Percentiles rank a stretch among this genome's conserved stretches.
These are phyloP conservation scores for Acacia acuminata DNA, from an alignment of 306 rosid species.

Conservation along the genomic window DNA sequence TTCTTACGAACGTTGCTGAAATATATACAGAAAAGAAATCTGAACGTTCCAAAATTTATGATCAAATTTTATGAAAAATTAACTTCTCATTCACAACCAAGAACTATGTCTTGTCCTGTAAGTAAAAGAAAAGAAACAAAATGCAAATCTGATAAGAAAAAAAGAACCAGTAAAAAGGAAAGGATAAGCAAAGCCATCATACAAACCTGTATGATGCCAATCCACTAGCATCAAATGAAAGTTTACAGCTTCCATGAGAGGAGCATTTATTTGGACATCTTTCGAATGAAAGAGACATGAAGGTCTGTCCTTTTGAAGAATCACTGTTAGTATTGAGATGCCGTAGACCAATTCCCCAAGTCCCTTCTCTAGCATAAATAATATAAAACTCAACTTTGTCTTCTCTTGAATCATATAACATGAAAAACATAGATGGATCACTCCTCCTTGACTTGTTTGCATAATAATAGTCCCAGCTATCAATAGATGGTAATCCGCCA, in stretches of 20 bases:
- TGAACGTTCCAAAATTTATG: not conserved
- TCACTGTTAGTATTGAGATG: conserved; percentile 41
- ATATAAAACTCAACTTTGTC: conserved; percentile 70
- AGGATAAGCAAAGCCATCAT: conserved; percentile 26
- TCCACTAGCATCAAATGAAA: conserved; percentile 79
- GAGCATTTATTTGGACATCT: conserved; percentile 93
- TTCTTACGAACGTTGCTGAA: conserved; percentile 19
- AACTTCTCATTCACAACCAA: conserved; percentile 11
- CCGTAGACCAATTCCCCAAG: conserved; percentile 88
- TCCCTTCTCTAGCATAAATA: conserved; percentile 86
- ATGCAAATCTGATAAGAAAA: not conserved
- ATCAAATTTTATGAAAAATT: conserved; percentile 6
- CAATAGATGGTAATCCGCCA: conserved; percentile 87
- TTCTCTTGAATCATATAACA: conserved; percentile 68
- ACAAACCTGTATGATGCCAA: conserved; percentile 79
- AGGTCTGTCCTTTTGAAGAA: conserved; percentile 51
- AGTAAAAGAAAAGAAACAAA: conserved; percentile 24
- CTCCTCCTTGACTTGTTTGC: conserved; percentile 80
- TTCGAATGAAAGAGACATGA: conserved; percentile 85
- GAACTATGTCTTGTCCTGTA: not conserved
- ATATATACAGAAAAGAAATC: conserved; percentile 17
- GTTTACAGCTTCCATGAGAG: conserved; percentile 69
- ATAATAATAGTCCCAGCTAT: conserved; percentile 79
- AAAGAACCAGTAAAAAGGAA: not conserved
- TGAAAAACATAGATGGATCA: conserved; percentile 70